Evolutionary conservation across 805 yeast genomes (phyloP).

Genomic region (Ogataea degrootiae): DNA sequence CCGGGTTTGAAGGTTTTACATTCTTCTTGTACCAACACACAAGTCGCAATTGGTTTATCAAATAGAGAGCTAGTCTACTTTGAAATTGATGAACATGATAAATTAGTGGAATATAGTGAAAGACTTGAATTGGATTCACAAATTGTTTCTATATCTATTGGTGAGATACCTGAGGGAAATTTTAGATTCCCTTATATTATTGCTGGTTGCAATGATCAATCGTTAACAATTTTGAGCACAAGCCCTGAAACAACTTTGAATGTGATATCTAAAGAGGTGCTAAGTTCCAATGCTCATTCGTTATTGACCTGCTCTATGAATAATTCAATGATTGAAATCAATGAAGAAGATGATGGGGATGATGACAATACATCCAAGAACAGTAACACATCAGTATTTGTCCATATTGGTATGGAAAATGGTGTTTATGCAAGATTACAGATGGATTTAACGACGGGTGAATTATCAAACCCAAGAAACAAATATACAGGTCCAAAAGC

Average conservation of each 20-base stretch:
- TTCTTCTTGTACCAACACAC: constrained; percentile 63
- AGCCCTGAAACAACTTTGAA: constrained; percentile 57
- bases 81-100: constrained; percentile 64
- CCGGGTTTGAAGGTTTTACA: constrained; percentile 59
- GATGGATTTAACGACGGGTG: constrained; percentile 57
- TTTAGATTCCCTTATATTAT: constrained; percentile 54
- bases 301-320: constrained; percentile 28
- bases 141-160: constrained; percentile 44
- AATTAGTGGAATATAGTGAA: constrained; percentile 66
- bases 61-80: constrained; percentile 77
- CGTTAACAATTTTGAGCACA: constrained; percentile 64
- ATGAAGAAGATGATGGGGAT: constrained; percentile 8
- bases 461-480: constrained; percentile 56
- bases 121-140: constrained; percentile 48
- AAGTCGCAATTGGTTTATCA: constrained; percentile 66
- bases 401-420: constrained; percentile 79
- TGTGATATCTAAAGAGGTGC: constrained; percentile 56
- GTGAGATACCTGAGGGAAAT: constrained; percentile 45
- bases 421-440: constrained; percentile 71
- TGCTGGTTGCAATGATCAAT: constrained; percentile 66
- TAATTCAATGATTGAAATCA: constrained; percentile 3
- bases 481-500: constrained; percentile 72
- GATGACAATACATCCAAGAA: constrained; percentile 10
- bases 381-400: constrained; percentile 24
- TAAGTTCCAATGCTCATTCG: constrained; percentile 40